Evolutionary conservation across 1,284 basidiomycete genomes (phyloP), one percentile per base, ranked within the genome.

Genomic region (Xerocomus amazonicus): DNA sequence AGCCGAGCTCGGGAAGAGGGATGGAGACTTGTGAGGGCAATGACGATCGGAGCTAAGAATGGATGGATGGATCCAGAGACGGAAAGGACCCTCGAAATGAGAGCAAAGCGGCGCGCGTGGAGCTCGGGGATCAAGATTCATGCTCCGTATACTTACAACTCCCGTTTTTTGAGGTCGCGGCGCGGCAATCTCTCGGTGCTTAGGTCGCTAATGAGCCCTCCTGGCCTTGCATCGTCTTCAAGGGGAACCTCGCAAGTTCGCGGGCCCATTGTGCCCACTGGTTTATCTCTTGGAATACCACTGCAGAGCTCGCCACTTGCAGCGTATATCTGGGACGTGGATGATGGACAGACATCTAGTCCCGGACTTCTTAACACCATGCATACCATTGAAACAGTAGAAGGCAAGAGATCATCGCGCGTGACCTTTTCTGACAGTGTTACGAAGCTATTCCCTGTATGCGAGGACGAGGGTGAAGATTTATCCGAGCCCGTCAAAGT

Each of bases 61-160:
- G 58, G 16, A n/a, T 69, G 65, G 63, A 50, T 52, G 50, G 63
- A 66, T 13, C 10, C 48, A 9, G 63, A 69, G 31, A 23, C 40
- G 3, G 63, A 67, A 44, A 50, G 36, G 23, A 47, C 53, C 3
- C 55, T 66, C 27, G 64, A 66, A 48, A 48, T 47, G 32, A 68
- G 47, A 43, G 67, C 66, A 8, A 68, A 69, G 39, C 59, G 64
- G 14, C 63, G 64, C 12, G 67, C 64, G 7, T 66, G 64, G 64
- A 66, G 67, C 45, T 66, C 66, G 14, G 64, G 64, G 12, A 61
- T 69, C 50, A 63, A 55, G 44, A 52, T 69, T 32, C 38, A 52
- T 43, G 62, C 56, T 1, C 58, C 64, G 4, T 67, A 66, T 51
- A 23, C 39, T 4, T 29, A 45, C 16, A 38, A 33, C 40, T 42